These are phyloP conservation scores for Euphorbia corollata DNA, from an alignment of 441 rosid genomes.

Conservation along the genomic window DNA sequence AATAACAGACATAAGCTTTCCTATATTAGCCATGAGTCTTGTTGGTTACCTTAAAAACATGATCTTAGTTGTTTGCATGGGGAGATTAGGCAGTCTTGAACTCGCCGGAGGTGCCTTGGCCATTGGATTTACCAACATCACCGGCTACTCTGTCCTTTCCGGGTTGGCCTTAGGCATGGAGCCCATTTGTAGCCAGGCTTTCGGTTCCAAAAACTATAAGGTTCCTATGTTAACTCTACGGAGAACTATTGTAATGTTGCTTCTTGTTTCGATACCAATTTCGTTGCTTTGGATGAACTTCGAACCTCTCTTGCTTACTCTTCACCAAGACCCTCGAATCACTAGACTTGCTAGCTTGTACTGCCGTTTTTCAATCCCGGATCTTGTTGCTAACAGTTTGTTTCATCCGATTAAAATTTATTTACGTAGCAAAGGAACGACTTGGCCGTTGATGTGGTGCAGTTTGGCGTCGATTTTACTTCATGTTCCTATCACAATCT, in stretches of 20 bases:
- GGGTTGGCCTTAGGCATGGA: slow-evolving; percentile 91
- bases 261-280: slow-evolving; percentile 55
- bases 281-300: slow-evolving; percentile 60
- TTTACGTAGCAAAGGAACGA: slow-evolving; percentile 66
- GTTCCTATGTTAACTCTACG: slow-evolving; percentile 45
- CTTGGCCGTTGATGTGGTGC: slow-evolving; percentile 91
- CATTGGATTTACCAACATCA: slow-evolving; percentile 79
- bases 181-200: slow-evolving; percentile 75
- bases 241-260: slow-evolving; percentile 53
- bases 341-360: slow-evolving; percentile 57
- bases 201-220: slow-evolving; percentile 56
- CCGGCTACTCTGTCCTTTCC: slow-evolving; percentile 78
- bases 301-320: slow-evolving; percentile 53
- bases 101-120: slow-evolving; percentile 88
- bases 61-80: slow-evolving; percentile 67
- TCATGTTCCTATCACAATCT: slow-evolving; percentile 50
- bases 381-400: slow-evolving; percentile 64
- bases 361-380: slow-evolving; percentile 62
- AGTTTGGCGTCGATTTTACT: slow-evolving; percentile 41
- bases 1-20: slow-evolving; percentile 59
- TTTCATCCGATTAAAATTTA: slow-evolving; percentile 75
- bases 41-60: slow-evolving; percentile 64
- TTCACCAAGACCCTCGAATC: slow-evolving; percentile 59
- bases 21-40: slow-evolving; percentile 65
- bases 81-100: slow-evolving; percentile 74